Evolutionary conservation across 2,329 filamentous ascomycete genomes (phyloP), one percentile per base, ranked within the genome.

Genomic region (Cladosporium velox): DNA sequence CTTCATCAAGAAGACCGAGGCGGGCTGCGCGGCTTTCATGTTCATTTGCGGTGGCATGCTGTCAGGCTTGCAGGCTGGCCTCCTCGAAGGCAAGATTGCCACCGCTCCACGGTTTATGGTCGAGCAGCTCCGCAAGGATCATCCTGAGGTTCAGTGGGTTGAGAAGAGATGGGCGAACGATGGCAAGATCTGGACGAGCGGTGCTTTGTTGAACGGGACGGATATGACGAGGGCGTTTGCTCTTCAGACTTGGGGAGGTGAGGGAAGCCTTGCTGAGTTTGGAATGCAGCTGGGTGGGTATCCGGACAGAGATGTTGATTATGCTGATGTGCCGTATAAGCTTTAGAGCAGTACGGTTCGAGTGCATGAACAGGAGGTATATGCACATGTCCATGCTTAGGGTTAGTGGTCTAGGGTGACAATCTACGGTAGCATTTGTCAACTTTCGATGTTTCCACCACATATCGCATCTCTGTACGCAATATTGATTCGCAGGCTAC

Each of bases 11-110:
- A 78, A 79, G 66, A 65, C 70, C 10, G 77, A 75, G 69, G 71
- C 74, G 0, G 67, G 74, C 8, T 79, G 76, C 70, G 54, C 74
- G 10, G 79, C 78, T 2, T 81, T 81, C 69, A 65, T 82, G 15
- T 73, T 73, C 59, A 75, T 82, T 67, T 82, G 80, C 65, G 79
- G 73, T 12, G 80, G 80, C 62, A 64, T 79, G 30, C 21, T 72
- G 18, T 66, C 72, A 7, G 75, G 76, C 3, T 69, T 77, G 1
- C 65, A 72, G 32, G 77, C 79, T 0, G 79, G 79, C 0, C 30
- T 82, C 1, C 68, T 81, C 4, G 59, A 73, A 1, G 78, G 75
- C 6, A 80, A 79, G 70, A 81, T 76, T 0, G 77, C 70, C 1
- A 80, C 80, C 0, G 78, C 70, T 1, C 80, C 80, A 1, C 76